Evolutionary conservation across 345 rosid genomes (phyloP).

Genomic region (Bruguiera gymnorhiza): DNA sequence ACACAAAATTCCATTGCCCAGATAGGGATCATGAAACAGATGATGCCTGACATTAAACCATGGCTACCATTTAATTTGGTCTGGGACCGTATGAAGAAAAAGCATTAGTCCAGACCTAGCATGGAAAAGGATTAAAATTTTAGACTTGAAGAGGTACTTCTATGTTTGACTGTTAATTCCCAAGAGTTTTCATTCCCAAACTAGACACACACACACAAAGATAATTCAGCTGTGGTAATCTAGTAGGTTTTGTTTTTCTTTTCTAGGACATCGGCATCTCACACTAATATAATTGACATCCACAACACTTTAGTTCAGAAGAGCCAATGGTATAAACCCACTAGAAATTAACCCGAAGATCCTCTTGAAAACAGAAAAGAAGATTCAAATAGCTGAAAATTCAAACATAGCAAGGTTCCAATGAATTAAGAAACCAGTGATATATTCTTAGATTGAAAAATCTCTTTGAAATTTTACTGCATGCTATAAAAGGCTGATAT

Average conservation of each 20-base stretch:
- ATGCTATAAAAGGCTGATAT: neutral
- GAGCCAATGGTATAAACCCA: neutral
- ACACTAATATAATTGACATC: neutral
- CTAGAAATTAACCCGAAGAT: neutral
- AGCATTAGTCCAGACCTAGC: no score
- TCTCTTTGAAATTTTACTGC: neutral
- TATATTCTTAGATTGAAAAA: neutral
- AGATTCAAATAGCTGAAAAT: neutral
- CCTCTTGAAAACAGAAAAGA: neutral
- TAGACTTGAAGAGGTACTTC: no score
- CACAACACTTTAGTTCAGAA: neutral
- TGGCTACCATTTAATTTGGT: no score
- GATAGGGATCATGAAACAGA: no score
- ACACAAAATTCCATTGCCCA: no score
- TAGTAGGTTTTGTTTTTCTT: neutral
- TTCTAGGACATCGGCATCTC: neutral
- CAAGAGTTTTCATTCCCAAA: no score
- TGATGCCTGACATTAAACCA: no score
- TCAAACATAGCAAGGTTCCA: neutral
- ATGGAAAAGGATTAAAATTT: no score
- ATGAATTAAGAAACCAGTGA: neutral
- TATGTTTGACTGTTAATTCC: no score
- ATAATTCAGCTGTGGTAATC: no score
- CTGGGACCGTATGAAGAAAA: no score
- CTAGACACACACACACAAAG: no score